Conservation (phyloP, 352 stramenopile species). For the Phytophthora constricta region DNA sequence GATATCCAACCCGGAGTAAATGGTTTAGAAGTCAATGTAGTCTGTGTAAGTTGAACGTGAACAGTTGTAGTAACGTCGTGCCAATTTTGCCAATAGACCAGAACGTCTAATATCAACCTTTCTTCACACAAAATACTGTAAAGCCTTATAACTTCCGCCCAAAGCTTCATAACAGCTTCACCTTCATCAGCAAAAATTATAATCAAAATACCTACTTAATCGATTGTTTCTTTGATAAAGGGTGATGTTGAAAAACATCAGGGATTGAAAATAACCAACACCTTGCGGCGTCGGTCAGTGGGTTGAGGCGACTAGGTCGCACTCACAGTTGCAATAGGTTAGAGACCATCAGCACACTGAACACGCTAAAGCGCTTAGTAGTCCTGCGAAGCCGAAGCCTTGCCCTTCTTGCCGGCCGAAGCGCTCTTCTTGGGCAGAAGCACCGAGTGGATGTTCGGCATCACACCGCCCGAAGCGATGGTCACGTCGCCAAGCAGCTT, state of each 20-base stretch:
- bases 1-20: too few relatives aligned
- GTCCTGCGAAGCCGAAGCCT: slow-evolving; percentile 60
- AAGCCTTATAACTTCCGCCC: too few relatives aligned
- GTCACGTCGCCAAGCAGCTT: slow-evolving; percentile 94
- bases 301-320: slow-evolving; percentile 62
- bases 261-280: slow-evolving; percentile 29
- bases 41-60: too few relatives aligned
- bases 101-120: too few relatives aligned
- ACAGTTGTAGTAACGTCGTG: too few relatives aligned
- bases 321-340: slow-evolving; percentile 93
- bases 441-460: slow-evolving; percentile 96
- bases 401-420: slow-evolving; percentile 57
- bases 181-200: background rate
- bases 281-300: slow-evolving; percentile 11
- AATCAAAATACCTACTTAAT: slow-evolving; percentile 1
- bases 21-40: too few relatives aligned
- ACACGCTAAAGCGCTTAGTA: slow-evolving; percentile 81
- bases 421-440: slow-evolving; percentile 89
- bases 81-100: too few relatives aligned
- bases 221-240: slow-evolving; percentile 41
- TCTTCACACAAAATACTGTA: too few relatives aligned
- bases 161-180: background rate
- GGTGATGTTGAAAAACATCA: slow-evolving; percentile 57
- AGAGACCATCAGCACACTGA: slow-evolving; percentile 90
- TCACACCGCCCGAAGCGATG: slow-evolving; percentile 95